Evolutionary conservation across 345 rosid genomes (phyloP), one percentile per base, ranked within the genome.

Genomic region (Corchorus capsularis): DNA sequence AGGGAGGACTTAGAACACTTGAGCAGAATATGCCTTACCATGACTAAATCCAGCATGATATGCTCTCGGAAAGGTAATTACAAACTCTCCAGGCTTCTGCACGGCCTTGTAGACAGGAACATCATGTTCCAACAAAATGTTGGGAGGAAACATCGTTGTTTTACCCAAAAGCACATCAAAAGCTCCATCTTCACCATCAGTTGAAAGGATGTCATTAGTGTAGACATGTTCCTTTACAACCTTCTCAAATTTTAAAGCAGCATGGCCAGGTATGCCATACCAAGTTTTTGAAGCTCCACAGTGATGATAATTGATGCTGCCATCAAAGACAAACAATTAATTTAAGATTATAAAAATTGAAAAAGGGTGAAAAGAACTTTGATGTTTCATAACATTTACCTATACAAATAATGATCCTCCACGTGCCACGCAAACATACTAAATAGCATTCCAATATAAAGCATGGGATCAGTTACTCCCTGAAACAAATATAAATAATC

Each of bases 401-500:
- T 96, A 80, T 94, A 96, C 85, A 96, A 82, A 82, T 92, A 96
- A 83, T 96, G 99, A 82, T 94, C 99, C 83, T 96, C 99, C 73
- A 96, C 99, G 64, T 96, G 99, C 99, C 99, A 96, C 54, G 99
- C 99, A 88, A 96, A 96, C 87, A 94, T 83, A 75, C 99, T 96
- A 85, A 96, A 96, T 39, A 96, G 88, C 99, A 96, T 96, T 81
- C 99, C 99, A 27, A 96, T 91, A 88, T 96, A 96, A 84, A 96
- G 98, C 99, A 96, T 96, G n/a, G 99, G 99, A 63, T 96, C 99
- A 45, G 99, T 96, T 74, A 96, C 93, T 74, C 99, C 99, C 99
- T 96, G 92, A 76, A 90, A 86, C 66, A 82, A 77, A 79, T 53
- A 72, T 71, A 74, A 62, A 53, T 64, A 27, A 27, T 68, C 76